Evolutionary conservation across 495 filamentous ascomycete genomes (phyloP).

Genomic region (Hypoxylon fragiforme): DNA sequence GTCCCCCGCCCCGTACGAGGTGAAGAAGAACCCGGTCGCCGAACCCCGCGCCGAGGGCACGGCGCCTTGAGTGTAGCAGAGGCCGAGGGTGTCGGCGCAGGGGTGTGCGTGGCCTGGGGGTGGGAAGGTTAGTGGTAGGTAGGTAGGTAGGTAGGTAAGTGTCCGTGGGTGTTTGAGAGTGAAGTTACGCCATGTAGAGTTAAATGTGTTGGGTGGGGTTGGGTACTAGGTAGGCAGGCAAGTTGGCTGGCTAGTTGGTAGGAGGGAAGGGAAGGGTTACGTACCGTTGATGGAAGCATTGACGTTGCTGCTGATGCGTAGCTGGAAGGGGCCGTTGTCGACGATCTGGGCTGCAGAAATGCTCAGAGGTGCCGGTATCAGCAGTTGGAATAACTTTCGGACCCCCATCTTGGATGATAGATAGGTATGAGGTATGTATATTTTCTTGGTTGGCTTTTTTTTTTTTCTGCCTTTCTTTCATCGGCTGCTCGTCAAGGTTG

Average conservation of each 20-base stretch:
- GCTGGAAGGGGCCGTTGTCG: slow-evolving; percentile 15
- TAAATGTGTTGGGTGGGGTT: too few relatives aligned
- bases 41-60: not conserved
- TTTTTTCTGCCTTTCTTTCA: not conserved
- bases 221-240: too few relatives aligned
- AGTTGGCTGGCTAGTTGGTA: too few relatives aligned
- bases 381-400: not conserved
- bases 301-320: slow-evolving; percentile 3
- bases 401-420: not conserved
- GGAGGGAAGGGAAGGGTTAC: too few relatives aligned
- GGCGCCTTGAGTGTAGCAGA: not conserved
- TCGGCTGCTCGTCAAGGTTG: too few relatives aligned
- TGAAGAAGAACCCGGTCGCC: slow-evolving; percentile 13
- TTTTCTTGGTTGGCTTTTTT: not conserved
- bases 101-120: slow-evolving; percentile 3
- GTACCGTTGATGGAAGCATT: slow-evolving; percentile 12
- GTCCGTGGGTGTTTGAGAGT: too few relatives aligned
- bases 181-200: too few relatives aligned
- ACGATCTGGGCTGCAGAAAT: not conserved
- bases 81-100: not conserved
- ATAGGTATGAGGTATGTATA: not conserved
- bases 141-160: not conserved
- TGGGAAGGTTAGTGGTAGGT: not conserved
- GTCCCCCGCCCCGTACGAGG: slow-evolving; percentile 1
- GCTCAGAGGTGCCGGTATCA: not conserved